Evolutionary conservation across 176 grass and related monocot species (phyloP).

Genomic region (sorghum (Sorghum bicolor)): Sorghum_bicolor_NCBIv3 NC_012875.2:52838501-52839000

Average conservation of each 20-base stretch:
- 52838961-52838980: neutral
- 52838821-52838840: neutral
- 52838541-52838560: no score
- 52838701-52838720: neutral
- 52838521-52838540: no score
- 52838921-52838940: neutral
- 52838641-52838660: no score
- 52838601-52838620: no score
- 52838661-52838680: neutral
- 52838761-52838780: neutral
- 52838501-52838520: no score
- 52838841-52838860: neutral
- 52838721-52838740: neutral
- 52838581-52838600: no score
- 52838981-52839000: slow-evolving; percentile 17
- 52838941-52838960: neutral
- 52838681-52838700: neutral
- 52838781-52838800: neutral
- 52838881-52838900: neutral
- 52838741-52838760: no score
- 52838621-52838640: no score
- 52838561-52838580: no score
- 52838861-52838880: neutral
- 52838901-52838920: neutral
- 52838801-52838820: neutral